phyloP scores from a whole-genome alignment of 176 grass and related monocot species.

The Hyparrhenia diplandra region DNA sequence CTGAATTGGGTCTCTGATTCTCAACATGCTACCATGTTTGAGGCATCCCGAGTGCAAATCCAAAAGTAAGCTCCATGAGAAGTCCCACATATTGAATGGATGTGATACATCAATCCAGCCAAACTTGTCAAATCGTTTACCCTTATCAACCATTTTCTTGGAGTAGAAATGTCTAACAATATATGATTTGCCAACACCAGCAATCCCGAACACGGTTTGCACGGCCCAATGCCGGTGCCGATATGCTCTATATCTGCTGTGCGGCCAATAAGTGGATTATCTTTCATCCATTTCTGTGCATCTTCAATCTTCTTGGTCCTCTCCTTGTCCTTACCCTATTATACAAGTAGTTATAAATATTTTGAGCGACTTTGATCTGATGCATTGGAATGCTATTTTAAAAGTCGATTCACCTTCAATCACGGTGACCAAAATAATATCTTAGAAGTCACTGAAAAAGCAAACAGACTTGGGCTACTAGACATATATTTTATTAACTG shows the following conservation, averaged over 20 bases:
- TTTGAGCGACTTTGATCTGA: neutral
- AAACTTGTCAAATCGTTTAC: neutral
- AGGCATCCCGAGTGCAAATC: neutral
- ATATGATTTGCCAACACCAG: neutral
- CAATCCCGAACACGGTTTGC: neutral
- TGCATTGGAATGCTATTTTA: neutral
- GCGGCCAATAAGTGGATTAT: neutral
- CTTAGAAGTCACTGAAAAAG: too few relatives aligned
- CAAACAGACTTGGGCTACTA: too few relatives aligned
- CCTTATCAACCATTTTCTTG: neutral
- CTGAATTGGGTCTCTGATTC: neutral
- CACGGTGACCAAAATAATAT: too few relatives aligned
- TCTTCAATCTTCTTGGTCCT: neutral
- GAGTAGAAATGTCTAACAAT: neutral
- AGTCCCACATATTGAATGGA: neutral
- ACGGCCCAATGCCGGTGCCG: accelerated
- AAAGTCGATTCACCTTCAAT: neutral
- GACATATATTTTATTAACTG: too few relatives aligned
- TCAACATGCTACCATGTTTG: neutral
- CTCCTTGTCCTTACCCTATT: neutral
- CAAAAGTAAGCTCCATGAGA: neutral
- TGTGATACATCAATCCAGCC: neutral
- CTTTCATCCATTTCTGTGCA: neutral
- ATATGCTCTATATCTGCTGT: neutral
- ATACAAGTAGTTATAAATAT: neutral